Evolutionary conservation across 1,284 basidiomycete species (phyloP).

Genomic region (Leccinum subrobustum): DNA sequence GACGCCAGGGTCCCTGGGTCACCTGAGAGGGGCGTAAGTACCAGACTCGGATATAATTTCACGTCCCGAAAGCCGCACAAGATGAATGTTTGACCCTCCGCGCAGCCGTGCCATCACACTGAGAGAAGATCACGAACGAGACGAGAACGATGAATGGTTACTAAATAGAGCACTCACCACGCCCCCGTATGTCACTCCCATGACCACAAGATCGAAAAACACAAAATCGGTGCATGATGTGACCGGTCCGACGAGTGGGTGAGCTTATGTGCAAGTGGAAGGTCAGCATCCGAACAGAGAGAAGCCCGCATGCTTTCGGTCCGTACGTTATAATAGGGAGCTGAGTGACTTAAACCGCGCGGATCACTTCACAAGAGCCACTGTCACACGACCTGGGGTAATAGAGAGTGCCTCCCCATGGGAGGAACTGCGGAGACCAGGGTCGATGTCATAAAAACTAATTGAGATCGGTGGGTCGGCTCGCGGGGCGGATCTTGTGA

Average conservation of each 20-base stretch:
- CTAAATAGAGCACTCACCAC: constrained; percentile 5
- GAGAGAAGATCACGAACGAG: not conserved
- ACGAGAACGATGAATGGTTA: constrained; percentile 5
- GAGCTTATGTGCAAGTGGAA: not conserved
- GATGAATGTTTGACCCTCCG: constrained; percentile 1
- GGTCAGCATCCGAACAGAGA: constrained; percentile 7
- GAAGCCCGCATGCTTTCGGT: constrained; percentile 3
- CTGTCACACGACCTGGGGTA: constrained; percentile 32
- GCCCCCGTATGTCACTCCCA: constrained; percentile 2
- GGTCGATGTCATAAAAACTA: constrained; percentile 6
- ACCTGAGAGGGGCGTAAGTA: constrained; percentile 11
- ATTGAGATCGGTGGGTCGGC: constrained; percentile 15
- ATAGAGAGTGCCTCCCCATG: constrained; percentile 27
- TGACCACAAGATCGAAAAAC: not conserved
- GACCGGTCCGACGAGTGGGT: constrained; percentile 5
- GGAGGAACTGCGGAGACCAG: constrained; percentile 21
- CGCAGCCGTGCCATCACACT: constrained; percentile 4
- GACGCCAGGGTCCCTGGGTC: constrained; percentile 12
- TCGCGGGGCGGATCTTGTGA: constrained; percentile 27
- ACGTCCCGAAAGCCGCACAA: not conserved
- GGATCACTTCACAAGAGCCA: constrained; percentile 10
- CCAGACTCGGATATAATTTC: not conserved
- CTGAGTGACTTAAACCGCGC: not conserved
- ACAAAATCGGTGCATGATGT: constrained; percentile 6
- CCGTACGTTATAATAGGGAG: constrained; percentile 5